A percentile compares a stretch with the other conserved stretches of the same genome.
These are phyloP conservation scores for Diaporthe vaccinii DNA, from an alignment of 2,329 filamentous ascomycete species.

Conservation along the genomic window DNA sequence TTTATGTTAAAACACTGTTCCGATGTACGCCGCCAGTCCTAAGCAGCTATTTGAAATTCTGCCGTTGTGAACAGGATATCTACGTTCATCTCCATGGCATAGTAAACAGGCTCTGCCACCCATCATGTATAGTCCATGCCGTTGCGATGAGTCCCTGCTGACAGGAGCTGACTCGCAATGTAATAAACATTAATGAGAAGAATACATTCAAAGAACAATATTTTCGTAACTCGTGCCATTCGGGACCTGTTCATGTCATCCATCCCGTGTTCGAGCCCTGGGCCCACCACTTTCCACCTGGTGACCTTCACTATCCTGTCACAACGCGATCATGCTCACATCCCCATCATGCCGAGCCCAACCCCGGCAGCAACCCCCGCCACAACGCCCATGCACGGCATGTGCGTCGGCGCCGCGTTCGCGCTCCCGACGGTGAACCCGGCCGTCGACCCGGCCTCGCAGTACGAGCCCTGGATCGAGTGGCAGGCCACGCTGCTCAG, in stretches of 20 bases:
- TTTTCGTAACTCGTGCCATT: background rate
- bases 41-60: background rate
- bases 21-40: background rate
- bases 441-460: slow-evolving; percentile 49
- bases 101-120: background rate
- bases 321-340: slow-evolving; percentile 1
- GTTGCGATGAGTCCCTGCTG: background rate
- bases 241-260: background rate
- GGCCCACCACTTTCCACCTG: too few relatives aligned
- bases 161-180: background rate
- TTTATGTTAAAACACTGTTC: too few relatives aligned
- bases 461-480: slow-evolving; percentile 57
- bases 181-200: slow-evolving; percentile 10
- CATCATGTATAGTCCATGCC: slow-evolving; percentile 12
- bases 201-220: background rate
- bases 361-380: slow-evolving; percentile 45
- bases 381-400: slow-evolving; percentile 44
- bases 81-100: background rate
- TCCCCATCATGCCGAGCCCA: slow-evolving; percentile 40
- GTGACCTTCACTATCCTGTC: background rate
- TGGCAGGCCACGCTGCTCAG: slow-evolving; percentile 67
- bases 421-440: slow-evolving; percentile 46
- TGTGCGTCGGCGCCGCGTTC: slow-evolving; percentile 46
- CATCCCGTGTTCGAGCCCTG: background rate
- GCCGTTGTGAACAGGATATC: background rate